phyloP scores from a whole-genome alignment of 208 protist species.

The Trypanosoma cruzi region DNA sequence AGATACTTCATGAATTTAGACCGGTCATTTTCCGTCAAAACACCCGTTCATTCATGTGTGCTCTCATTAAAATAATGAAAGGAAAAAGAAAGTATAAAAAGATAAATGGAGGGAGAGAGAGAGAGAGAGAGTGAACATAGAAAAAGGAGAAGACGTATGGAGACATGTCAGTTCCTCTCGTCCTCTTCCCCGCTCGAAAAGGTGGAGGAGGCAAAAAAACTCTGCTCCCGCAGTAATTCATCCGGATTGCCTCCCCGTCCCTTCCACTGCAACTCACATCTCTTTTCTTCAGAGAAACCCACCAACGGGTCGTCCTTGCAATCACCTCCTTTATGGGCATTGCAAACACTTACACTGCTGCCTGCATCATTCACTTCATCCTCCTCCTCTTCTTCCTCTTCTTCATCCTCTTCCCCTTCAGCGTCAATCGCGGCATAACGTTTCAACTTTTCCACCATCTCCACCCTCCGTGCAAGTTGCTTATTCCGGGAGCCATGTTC shows the following conservation, averaged over 20 bases:
- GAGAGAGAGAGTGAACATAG: too few relatives aligned
- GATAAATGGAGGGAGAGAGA: too few relatives aligned
- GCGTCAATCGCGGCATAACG: constrained; percentile 71
- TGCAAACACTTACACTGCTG: not conserved
- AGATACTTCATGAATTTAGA: too few relatives aligned
- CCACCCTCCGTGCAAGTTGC: constrained; percentile 56
- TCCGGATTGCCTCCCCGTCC: too few relatives aligned
- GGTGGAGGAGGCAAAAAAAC: constrained; percentile 21
- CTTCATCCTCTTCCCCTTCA: constrained; percentile 19
- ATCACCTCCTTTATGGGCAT: not conserved
- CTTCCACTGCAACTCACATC: not conserved
- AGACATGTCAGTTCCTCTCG: too few relatives aligned
- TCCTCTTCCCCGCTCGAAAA: not conserved
- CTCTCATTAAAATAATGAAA: too few relatives aligned
- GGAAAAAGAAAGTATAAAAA: too few relatives aligned
- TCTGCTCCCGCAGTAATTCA: not conserved
- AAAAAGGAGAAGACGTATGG: too few relatives aligned
- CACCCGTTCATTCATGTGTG: too few relatives aligned
- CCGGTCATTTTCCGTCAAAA: too few relatives aligned
- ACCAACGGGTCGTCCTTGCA: not conserved
- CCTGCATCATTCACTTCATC: constrained; percentile 1
- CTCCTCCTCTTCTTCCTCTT: constrained; percentile 24
- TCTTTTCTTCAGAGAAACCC: not conserved
- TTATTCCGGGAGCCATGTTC: constrained; percentile 56
- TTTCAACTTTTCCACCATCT: constrained; percentile 79